Evolutionary conservation across 164 flowering plant species (phyloP).

Genomic region (Cinnamomum chago): DNA sequence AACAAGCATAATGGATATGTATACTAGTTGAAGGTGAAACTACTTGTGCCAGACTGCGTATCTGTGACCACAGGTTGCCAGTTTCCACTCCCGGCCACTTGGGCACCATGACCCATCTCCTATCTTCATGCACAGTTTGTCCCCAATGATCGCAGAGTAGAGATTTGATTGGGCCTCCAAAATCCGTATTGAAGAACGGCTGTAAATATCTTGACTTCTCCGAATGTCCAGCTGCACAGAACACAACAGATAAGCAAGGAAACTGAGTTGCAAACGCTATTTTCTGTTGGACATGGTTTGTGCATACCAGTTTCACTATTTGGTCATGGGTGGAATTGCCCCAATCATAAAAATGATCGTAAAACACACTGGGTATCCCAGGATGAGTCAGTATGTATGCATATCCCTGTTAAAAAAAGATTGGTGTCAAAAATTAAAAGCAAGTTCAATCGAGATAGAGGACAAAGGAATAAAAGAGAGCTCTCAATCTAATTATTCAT

Average conservation of each 20-base stretch:
- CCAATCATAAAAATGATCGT: constrained; percentile 92
- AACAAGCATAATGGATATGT: neutral
- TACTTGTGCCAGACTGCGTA: constrained; percentile 86
- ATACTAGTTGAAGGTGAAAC: neutral
- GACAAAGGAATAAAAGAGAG: neutral
- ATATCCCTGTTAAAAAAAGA: constrained; percentile 57
- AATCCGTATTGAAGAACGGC: constrained; percentile 66
- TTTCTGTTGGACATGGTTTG: neutral
- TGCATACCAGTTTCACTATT: constrained; percentile 81
- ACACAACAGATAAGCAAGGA: neutral
- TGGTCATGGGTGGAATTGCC: constrained; percentile 63
- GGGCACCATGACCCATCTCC: constrained; percentile 96
- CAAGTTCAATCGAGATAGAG: neutral
- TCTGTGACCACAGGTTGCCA: constrained; percentile 69
- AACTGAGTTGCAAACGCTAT: neutral
- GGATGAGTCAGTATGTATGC: constrained; percentile 93
- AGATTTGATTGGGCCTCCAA: constrained; percentile 74
- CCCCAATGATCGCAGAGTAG: constrained; percentile 74
- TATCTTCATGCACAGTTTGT: constrained; percentile 72
- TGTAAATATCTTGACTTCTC: constrained; percentile 53
- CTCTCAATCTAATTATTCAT: neutral
- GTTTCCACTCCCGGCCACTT: constrained; percentile 70
- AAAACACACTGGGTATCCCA: constrained; percentile 80
- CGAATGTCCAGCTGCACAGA: constrained; percentile 62
- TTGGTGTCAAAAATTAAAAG: neutral